Percentiles rank a stretch among this genome's conserved stretches.
These are phyloP conservation scores for Umbelopsis sp. DNA, from an alignment of 192 early-diverging fungal species.

Conservation along the genomic window DNA sequence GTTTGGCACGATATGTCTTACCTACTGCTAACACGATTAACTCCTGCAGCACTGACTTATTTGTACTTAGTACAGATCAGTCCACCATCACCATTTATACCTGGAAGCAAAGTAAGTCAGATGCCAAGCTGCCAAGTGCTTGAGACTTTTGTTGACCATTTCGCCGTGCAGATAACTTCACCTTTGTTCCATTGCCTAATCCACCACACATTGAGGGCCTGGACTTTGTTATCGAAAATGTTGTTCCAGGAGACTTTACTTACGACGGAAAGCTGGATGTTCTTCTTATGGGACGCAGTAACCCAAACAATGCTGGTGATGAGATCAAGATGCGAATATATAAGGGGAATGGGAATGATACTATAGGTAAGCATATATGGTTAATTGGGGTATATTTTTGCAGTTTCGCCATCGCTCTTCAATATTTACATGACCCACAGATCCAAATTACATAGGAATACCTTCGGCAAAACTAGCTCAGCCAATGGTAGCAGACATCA, in stretches of 20 bases:
- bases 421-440: slow-evolving; percentile 23
- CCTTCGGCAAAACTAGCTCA: slow-evolving; percentile 50
- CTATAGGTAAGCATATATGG: slow-evolving; percentile 52
- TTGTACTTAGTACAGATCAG: slow-evolving; percentile 72
- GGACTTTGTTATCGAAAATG: slow-evolving; percentile 65
- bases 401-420: background rate
- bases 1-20: background rate
- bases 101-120: slow-evolving; percentile 66
- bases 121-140: background rate
- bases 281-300: slow-evolving; percentile 70
- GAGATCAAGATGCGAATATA: slow-evolving; percentile 73
- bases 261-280: slow-evolving; percentile 89
- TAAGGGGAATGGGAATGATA: slow-evolving; percentile 64
- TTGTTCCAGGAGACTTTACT: slow-evolving; percentile 87
- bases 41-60: slow-evolving; percentile 73
- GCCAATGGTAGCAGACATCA: slow-evolving; percentile 65
- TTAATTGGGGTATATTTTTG: background rate
- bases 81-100: slow-evolving; percentile 65
- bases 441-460: slow-evolving; percentile 38
- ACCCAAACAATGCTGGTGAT: slow-evolving; percentile 23
- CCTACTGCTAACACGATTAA: background rate
- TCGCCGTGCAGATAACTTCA: slow-evolving; percentile 33
- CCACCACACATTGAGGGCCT: slow-evolving; percentile 31
- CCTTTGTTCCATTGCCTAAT: slow-evolving; percentile 23
- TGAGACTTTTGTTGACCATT: background rate